phyloP scores from a whole-genome alignment of 2,329 filamentous ascomycete species.

The Aspergillus intermedius region DNA sequence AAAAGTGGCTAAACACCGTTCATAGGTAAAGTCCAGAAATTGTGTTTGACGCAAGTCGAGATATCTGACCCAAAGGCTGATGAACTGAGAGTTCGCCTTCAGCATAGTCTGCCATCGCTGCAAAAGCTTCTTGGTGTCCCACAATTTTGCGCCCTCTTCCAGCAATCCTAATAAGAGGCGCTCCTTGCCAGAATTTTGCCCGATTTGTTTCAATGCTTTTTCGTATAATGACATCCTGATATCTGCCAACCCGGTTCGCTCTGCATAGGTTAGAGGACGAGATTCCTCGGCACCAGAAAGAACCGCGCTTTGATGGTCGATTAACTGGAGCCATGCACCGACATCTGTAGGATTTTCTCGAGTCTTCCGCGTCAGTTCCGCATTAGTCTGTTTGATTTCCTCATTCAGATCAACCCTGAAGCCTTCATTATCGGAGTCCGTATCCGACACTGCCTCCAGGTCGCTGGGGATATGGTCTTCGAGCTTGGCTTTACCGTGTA shows the following conservation, averaged over 20 bases:
- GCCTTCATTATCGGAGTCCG: constrained; percentile 35
- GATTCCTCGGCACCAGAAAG: constrained; percentile 41
- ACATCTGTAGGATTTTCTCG: constrained; percentile 62
- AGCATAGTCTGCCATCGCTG: constrained; percentile 62
- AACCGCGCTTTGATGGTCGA: constrained; percentile 67
- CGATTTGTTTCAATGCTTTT: constrained; percentile 60
- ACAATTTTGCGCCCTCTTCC: constrained; percentile 65
- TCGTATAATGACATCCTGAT: constrained; percentile 76
- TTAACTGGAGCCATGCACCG: constrained; percentile 69
- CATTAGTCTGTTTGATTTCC: constrained; percentile 36
- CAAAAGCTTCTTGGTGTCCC: constrained; percentile 58
- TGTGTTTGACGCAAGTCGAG: constrained; percentile 65
- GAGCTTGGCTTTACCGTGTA: constrained; percentile 56
- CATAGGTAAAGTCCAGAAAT: constrained; percentile 61
- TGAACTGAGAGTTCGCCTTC: constrained; percentile 49
- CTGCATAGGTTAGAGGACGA: constrained; percentile 49
- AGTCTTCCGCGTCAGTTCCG: constrained; percentile 58
- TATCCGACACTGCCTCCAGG: constrained; percentile 44
- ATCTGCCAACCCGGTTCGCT: constrained; percentile 64
- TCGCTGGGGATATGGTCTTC: constrained; percentile 42
- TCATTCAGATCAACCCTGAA: constrained; percentile 37
- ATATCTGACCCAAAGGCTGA: constrained; percentile 66
- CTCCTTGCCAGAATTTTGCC: constrained; percentile 45
- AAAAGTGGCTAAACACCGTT: constrained; percentile 56
- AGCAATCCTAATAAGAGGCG: constrained; percentile 63